Evolutionary conservation across 1,284 basidiomycete genomes (phyloP).

Genomic region (Schizophyllum commune): DNA sequence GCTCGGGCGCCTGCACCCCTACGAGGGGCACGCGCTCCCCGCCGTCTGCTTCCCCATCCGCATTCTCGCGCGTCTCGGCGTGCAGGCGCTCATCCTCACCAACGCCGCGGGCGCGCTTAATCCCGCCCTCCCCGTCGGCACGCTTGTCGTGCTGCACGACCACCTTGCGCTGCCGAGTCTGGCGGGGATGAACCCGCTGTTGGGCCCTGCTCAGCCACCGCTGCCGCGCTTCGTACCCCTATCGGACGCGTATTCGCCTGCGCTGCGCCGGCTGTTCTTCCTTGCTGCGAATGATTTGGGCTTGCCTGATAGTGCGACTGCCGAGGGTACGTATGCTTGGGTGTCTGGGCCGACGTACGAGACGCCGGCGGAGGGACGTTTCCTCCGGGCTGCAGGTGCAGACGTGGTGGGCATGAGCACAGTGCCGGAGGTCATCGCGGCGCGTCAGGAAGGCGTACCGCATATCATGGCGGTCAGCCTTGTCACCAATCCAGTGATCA

Average conservation of each 20-base stretch:
- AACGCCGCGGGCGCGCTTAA: slow-evolving; percentile 80
- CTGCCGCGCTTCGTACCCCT: slow-evolving; percentile 71
- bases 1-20: slow-evolving; percentile 83
- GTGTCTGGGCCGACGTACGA: slow-evolving; percentile 83
- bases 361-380: slow-evolving; percentile 73
- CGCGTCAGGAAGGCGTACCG: slow-evolving; percentile 58
- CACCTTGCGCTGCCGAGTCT: slow-evolving; percentile 77
- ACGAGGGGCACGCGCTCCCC: slow-evolving; percentile 67
- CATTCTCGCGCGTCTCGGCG: slow-evolving; percentile 66
- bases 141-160: slow-evolving; percentile 77
- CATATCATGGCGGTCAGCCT: slow-evolving; percentile 71
- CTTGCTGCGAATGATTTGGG: slow-evolving; percentile 55
- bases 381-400: slow-evolving; percentile 63
- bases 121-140: slow-evolving; percentile 67
- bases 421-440: slow-evolving; percentile 82
- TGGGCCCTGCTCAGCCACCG: slow-evolving; percentile 53
- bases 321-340: slow-evolving; percentile 81
- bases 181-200: slow-evolving; percentile 70
- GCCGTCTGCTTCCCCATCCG: slow-evolving; percentile 73
- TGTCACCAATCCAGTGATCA: slow-evolving; percentile 78
- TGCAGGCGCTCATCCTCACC: slow-evolving; percentile 71
- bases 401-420: slow-evolving; percentile 89
- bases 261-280: slow-evolving; percentile 63
- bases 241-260: slow-evolving; percentile 69
- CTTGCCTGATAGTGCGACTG: slow-evolving; percentile 37